Evolutionary conservation across 305 asterid genomes (phyloP), one percentile per base, ranked within the genome.

Genomic region (Fraxinus ornus): DNA sequence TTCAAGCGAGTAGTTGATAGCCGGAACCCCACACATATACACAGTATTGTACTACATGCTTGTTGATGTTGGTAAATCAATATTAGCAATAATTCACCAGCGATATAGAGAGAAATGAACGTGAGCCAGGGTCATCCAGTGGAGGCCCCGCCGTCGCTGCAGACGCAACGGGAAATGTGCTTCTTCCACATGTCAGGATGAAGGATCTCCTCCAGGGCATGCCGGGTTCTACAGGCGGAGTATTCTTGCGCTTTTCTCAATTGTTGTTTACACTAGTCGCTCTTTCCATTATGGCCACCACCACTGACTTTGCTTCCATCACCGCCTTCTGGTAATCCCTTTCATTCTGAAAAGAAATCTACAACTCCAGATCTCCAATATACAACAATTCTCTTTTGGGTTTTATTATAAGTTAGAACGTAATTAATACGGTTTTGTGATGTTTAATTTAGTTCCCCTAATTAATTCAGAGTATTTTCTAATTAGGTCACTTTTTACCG

Each of bases 161-260:
- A 84, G 91, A 92, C 95, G 36, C 98, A 94, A 78, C 92, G 30
- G 92, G 91, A 55, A 90, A 90, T 83, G 84, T 86, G 78, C 94
- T 88, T 24, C 85, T 87, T 39, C 95, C 94, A 80, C 90, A 97
- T 88, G 95, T 89, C 78, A 90, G 98, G 90, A 95, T 94, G 98
- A 93, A 89, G 87, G 98, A 94, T 84, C n/a, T n/a, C n/a, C 83
- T 94, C 44, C 99, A 93, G 77, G 99, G 99, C 30, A 95, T 91
- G 98, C 99, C 99, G 79, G 99, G 97, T 36, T 94, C 99, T 15
- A 87, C 91, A 84, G 97, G 97, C 24, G 98, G 98, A 37, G 84
- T 91, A 22, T 89, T 86, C 84, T 77, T 95, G 91, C 97, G 98
- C 37, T 85, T 90, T n/a, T 72, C 87, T 76, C 98, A 95, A 86